Percentiles rank a stretch among this genome's conserved stretches.
Conservation (phyloP, 2,329 filamentous ascomycete species). For the Nemania sp. region DNA sequence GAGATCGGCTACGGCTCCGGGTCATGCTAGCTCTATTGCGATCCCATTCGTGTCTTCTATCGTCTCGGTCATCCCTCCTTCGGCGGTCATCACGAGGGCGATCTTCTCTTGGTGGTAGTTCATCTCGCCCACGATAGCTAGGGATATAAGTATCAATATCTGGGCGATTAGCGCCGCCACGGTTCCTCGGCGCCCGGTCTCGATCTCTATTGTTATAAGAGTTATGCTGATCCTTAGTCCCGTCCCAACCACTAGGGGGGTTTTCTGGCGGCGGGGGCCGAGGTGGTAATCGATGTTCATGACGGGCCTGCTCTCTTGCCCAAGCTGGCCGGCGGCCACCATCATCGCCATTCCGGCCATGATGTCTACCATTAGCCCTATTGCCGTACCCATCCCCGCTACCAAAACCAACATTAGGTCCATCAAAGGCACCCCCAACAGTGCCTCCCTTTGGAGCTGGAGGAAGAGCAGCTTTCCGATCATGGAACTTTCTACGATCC, state of each 20-base stretch:
- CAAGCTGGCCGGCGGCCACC: slow-evolving; percentile 63
- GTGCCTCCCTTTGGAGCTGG: slow-evolving; percentile 93
- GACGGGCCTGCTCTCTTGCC: slow-evolving; percentile 60
- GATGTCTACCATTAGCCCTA: slow-evolving; percentile 59
- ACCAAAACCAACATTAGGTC: slow-evolving; percentile 64
- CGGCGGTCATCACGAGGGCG: slow-evolving; percentile 53
- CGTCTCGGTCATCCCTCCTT: slow-evolving; percentile 53
- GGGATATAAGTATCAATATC: slow-evolving; percentile 66
- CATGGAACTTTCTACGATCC: slow-evolving; percentile 91
- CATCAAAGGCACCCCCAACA: slow-evolving; percentile 74
- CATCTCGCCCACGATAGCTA: slow-evolving; percentile 56
- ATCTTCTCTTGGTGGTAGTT: slow-evolving; percentile 55
- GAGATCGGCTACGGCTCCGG: slow-evolving; percentile 61
- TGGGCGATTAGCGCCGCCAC: slow-evolving; percentile 48
- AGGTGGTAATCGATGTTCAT: slow-evolving; percentile 59
- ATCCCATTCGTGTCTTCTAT: slow-evolving; percentile 56
- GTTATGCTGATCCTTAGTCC: slow-evolving; percentile 56
- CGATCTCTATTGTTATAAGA: slow-evolving; percentile 53
- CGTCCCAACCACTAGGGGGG: slow-evolving; percentile 54
- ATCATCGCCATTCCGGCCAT: slow-evolving; percentile 56
- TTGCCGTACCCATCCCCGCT: slow-evolving; percentile 65
- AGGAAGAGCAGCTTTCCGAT: slow-evolving; percentile 84
- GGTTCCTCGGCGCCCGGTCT: slow-evolving; percentile 51
- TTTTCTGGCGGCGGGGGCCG: slow-evolving; percentile 62
- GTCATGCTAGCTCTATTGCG: slow-evolving; percentile 57